phyloP scores from a whole-genome alignment of 805 yeast species.

The Sugiyamaella mastotermitis region DNA sequence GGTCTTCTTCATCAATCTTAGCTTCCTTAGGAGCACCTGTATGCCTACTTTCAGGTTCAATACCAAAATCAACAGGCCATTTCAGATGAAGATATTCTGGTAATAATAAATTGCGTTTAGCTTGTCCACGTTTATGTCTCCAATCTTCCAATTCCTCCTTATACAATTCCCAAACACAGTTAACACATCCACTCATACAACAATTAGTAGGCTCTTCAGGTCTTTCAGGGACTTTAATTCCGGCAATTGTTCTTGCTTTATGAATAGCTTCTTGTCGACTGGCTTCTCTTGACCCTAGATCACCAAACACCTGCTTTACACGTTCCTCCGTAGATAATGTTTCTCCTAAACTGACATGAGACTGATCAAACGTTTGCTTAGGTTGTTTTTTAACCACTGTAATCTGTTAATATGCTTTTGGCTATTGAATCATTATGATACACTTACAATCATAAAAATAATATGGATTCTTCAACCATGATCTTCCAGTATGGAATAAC shows the following conservation, averaged over 20 bases:
- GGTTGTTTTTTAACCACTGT: constrained; percentile 21
- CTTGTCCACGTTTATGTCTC: constrained; percentile 54
- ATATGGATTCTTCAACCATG: constrained; percentile 24
- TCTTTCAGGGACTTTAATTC: constrained; percentile 71
- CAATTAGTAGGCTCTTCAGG: constrained; percentile 94
- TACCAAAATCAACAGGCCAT: constrained; percentile 66
- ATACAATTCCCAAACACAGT: constrained; percentile 94
- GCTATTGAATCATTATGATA: constrained; percentile 13
- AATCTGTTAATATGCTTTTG: constrained; percentile 3
- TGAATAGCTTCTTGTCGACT: constrained; percentile 29
- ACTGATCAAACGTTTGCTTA: constrained; percentile 19
- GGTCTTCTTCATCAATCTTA: constrained; percentile 38
- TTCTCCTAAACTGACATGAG: constrained; percentile 1
- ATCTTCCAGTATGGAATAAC: too few relatives aligned
- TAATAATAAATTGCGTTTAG: constrained; percentile 44
- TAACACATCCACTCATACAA: constrained; percentile 95
- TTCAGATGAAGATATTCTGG: constrained; percentile 28
- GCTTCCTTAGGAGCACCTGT: constrained; percentile 15
- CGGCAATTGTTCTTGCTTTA: constrained; percentile 40
- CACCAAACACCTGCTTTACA: constrained; percentile 28
- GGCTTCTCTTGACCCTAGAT: constrained; percentile 29
- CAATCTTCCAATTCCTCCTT: constrained; percentile 85
- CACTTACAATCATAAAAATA: constrained; percentile 23
- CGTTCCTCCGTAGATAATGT: constrained; percentile 13
- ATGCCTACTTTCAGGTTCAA: constrained; percentile 33